Evolutionary conservation across 441 rosid genomes (phyloP), one percentile per base, ranked within the genome.

Genomic region (Croton laevigatus): DNA sequence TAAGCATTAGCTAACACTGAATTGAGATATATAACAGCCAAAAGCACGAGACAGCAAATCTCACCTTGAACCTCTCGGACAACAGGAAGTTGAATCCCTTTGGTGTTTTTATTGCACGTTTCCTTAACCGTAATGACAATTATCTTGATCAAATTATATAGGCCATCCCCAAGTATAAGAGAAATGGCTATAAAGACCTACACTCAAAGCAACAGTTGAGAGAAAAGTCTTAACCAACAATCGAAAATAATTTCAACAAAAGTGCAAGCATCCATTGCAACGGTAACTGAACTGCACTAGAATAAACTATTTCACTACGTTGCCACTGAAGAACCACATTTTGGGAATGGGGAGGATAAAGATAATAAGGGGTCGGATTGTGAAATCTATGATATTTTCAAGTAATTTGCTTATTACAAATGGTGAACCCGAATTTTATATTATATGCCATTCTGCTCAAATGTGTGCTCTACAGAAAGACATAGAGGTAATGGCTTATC

Each of bases 81-180:
- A 65, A 84, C 73, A 17, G 94, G 97, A 73, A 93, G 92, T 67
- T 74, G 81, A 76, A 75, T 75, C 63, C 66, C 67, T 71, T 84
- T 82, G 79, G 86, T 85, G 76, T 85, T 84, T 73, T 69, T 83
- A 65, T 78, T 89, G 80, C 85, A 78, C 68, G 89, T 45, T 83
- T 86, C 96, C 82, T 68, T 88, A 42, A 83, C 66, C 71, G 93
- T 88, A 65, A 89, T 69, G 54, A 81, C 75, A 59, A 91, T 82
- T 73, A 94, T 89, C 93, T 91, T 93, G 76, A 89, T 72, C 80
- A 93, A 80, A 84, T 91, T 91, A 81, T 91, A 93, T 52, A 93
- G 93, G 70, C 98, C 97, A 38, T 93, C 94, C 55, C 98, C 98
- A 54, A 92, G 98, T 71, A 92, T 89, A 67, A 92, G 88, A 13